A percentile compares a stretch with the other conserved stretches of the same genome.
phyloP scores from a whole-genome alignment of 2,329 filamentous ascomycete genomes.

The Pyrenophora graminea region DNA sequence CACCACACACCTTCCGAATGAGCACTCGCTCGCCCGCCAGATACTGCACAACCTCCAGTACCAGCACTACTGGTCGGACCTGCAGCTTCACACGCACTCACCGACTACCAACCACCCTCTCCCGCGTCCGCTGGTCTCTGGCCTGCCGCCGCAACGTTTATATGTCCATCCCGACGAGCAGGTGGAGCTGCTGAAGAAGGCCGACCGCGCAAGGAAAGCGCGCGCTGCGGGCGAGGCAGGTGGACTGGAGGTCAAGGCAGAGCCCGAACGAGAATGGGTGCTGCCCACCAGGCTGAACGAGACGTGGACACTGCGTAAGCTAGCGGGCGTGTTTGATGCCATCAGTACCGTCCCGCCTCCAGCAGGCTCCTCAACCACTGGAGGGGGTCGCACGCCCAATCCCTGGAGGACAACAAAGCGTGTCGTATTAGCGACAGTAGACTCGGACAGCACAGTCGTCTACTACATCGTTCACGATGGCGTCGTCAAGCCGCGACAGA shows the following conservation, averaged over 20 bases:
- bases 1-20: conserved; percentile 34
- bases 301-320: conserved; percentile 69
- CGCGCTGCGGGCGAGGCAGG: conserved; percentile 41
- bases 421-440: conserved; percentile 72
- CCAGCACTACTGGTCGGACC: conserved; percentile 74
- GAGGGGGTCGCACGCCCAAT: conserved; percentile 26
- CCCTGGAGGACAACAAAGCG: conserved; percentile 63
- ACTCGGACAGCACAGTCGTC: conserved; percentile 80
- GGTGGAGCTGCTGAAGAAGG: conserved; percentile 69
- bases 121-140: conserved; percentile 69
- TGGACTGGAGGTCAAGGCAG: conserved; percentile 50
- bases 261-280: conserved; percentile 69
- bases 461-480: conserved; percentile 87
- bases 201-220: conserved; percentile 52
- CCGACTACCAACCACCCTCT: conserved; percentile 48
- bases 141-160: conserved; percentile 71
- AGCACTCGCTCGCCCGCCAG: conserved; percentile 59
- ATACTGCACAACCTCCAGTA: conserved; percentile 73
- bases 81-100: conserved; percentile 59
- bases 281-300: conserved; percentile 73
- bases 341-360: conserved; percentile 50
- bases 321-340: conserved; percentile 71
- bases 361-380: conserved; percentile 22
- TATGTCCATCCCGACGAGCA: conserved; percentile 86
- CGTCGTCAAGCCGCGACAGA: conserved; percentile 84